Evolutionary conservation across 129 eudicot species (phyloP), one percentile per base, ranked within the genome.

Genomic region (Centrapalus pauciflorus): DNA sequence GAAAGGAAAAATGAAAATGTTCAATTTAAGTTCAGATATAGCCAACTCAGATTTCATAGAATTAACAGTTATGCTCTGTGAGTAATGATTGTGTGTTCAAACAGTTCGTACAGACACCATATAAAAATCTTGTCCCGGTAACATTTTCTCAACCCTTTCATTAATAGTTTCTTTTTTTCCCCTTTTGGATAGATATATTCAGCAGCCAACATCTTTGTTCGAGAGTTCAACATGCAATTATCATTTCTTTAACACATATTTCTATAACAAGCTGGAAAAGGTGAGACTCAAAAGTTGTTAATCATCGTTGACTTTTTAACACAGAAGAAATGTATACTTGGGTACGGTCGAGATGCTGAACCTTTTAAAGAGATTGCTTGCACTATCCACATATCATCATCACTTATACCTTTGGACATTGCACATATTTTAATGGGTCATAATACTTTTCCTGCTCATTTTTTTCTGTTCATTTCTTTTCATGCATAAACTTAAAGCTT

Each of bases 241-340:
- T 69, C 92, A 94, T 69, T 83, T 89, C 66, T 94, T 94, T 72
- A 89, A 81, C 81, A 94, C 99, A 12, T 94, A 94, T 40, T 94
- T 94, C 52, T 94, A 94, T 54, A 71, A 81, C 75, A 94, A 89
- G 82, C 79, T 94, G 58, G 86, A 89, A 72, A 75, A 86, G 99
- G 99, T 94, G 45, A 37, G 1, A 9, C 14, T 10, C 14, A 12
- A 38, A 52, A 12, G 24, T 23, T 21, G 27, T 50, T 52, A 52
- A 52, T 9, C 8, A 9, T 24, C 27, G 5, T 52, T 24, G 14
- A 52, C 30, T 52, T 52, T 24, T 9, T 24, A 52, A 52, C 58
- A 21, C 9, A 3, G 30, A 52, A 46, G 24, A 46, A 46, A 46
- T 46, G 8, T 6, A 46, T 46, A 46, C 24, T 16, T 8, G 1